phyloP scores from a whole-genome alignment of 2,329 filamentous ascomycete genomes.

The Arthrobotrys sphaeroides region DNA sequence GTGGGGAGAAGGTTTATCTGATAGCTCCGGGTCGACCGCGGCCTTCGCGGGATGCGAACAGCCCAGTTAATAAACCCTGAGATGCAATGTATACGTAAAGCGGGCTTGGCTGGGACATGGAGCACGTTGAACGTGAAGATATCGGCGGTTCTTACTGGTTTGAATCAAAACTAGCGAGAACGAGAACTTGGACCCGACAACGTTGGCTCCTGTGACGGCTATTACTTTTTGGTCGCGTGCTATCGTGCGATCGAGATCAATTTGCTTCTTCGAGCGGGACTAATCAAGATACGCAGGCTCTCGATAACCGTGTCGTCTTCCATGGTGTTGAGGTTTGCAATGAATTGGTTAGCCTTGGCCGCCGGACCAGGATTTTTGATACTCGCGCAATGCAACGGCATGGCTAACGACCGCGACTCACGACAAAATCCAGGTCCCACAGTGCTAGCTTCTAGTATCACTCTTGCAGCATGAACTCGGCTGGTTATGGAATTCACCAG shows the following conservation, averaged over 20 bases:
- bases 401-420: no score
- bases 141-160: constrained; percentile 33
- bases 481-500: constrained; percentile 24
- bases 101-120: constrained; percentile 20
- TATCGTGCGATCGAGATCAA: not conserved
- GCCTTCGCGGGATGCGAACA: constrained; percentile 29
- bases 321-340: constrained; percentile 9
- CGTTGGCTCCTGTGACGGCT: not conserved
- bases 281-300: not conserved
- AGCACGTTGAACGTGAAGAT: constrained; percentile 35
- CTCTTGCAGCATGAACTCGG: not conserved
- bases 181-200: constrained; percentile 32
- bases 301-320: not conserved
- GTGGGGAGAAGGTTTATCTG: not conserved
- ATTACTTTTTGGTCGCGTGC: not conserved
- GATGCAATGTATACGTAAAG: constrained; percentile 49
- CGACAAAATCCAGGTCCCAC: not conserved
- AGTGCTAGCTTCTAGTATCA: not conserved
- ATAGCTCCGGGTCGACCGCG: not conserved
- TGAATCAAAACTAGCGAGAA: constrained; percentile 33
- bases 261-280: not conserved
- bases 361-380: not conserved
- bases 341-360: not conserved
- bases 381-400: no score
- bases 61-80: constrained; percentile 32